Evolutionary conservation across 805 yeast species (phyloP), one percentile per base, ranked within the genome.

Genomic region (Yamadazyma sp.): DNA sequence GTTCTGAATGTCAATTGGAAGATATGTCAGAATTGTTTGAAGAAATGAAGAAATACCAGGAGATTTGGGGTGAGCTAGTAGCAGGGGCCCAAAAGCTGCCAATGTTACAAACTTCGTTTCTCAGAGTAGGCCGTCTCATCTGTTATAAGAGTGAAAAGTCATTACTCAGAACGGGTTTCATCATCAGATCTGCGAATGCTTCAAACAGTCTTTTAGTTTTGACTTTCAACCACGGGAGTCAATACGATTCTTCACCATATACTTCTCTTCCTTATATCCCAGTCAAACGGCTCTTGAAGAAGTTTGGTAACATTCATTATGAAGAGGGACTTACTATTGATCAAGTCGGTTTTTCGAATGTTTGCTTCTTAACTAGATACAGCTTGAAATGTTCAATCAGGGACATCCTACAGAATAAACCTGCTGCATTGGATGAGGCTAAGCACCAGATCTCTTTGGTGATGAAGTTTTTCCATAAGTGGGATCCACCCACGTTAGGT

Each of bases 61-160:
- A 59, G 1, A 37, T 67, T 5, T 73, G 75, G 36, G 61, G 66
- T 0, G 57, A 69, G 12, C 63, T 84, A 35, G 66, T 80, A 28
- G 50, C 52, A 5, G 77, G 73, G 32, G 53, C 77, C n/a, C 59
- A 72, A 27, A 65, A 67, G 28, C 64, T 73, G 33, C 69, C 82
- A 1, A 51, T 67, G 2, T 60, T 75, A n/a, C 69, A 75, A 38
- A 67, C 68, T 22, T 59, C 70, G 26, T 41, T 61, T 13, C 58
- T 84, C 35, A 67, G 60, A 37, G 53, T 60, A 1, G 91, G 90
- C 2, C 67, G 83, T 42, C 53, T 84, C 33, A 50, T 85, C 36
- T 68, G 81, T 5, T 87, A 65, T 55, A 70, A 77, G 42, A 82
- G 80, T 51, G 55, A 57, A 4, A 53, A 64, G 5, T 70, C 60